These are phyloP conservation scores for Penicillium parvum DNA, from an alignment of 495 filamentous ascomycete genomes.

Conservation along the genomic window DNA sequence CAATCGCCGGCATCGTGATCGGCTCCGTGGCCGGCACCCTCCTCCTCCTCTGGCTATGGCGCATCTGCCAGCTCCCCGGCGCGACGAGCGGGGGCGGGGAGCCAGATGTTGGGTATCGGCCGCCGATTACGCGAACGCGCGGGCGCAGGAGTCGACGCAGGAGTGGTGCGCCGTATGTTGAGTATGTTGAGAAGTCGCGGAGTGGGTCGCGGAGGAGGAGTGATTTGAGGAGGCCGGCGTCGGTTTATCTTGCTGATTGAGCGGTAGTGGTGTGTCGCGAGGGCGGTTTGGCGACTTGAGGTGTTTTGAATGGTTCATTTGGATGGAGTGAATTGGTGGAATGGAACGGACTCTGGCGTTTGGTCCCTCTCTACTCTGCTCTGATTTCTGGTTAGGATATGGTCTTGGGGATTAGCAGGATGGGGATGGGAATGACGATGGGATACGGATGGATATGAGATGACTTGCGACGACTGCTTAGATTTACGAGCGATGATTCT, in stretches of 20 bases:
- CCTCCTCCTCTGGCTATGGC: slow-evolving; percentile 50
- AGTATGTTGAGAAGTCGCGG: slow-evolving; percentile 36
- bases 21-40: slow-evolving; percentile 54
- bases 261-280: too few species aligned
- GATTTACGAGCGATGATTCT: too few species aligned
- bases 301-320: too few species aligned
- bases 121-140: slow-evolving; percentile 15
- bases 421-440: too few species aligned
- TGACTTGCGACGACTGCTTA: too few species aligned
- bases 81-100: slow-evolving; percentile 18
- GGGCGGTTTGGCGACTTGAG: too few species aligned
- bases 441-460: too few species aligned
- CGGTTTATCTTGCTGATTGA: slow-evolving; percentile 29
- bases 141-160: slow-evolving; percentile 15
- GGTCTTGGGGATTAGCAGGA: too few species aligned
- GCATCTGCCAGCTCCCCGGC: slow-evolving; percentile 21
- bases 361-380: too few species aligned
- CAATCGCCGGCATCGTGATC: slow-evolving; percentile 58
- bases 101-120: slow-evolving; percentile 25
- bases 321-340: too few species aligned
- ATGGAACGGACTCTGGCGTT: too few species aligned
- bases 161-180: slow-evolving; percentile 23
- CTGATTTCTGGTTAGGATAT: too few species aligned
- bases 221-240: slow-evolving; percentile 32
- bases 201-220: slow-evolving; percentile 19